phyloP scores from a whole-genome alignment of 2,329 filamentous ascomycete species.

The Epichloe gansuensis region DNA sequence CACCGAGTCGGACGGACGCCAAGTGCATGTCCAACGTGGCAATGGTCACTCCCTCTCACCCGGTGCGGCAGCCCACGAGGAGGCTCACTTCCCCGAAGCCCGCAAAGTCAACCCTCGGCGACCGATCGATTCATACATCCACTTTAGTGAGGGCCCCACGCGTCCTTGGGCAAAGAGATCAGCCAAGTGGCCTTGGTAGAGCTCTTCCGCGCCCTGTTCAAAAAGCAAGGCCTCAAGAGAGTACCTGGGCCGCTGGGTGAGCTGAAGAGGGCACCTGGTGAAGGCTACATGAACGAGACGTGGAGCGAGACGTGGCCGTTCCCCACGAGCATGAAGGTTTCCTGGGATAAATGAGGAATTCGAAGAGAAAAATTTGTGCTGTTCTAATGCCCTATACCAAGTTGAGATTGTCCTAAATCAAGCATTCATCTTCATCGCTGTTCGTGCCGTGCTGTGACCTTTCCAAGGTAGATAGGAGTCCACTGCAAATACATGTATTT shows the following conservation, averaged over 20 bases:
- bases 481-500: no score
- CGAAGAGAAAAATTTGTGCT: background rate
- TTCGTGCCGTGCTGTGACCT: no score
- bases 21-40: conserved; percentile 40
- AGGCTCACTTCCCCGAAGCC: conserved; percentile 48
- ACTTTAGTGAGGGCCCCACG: conserved; percentile 50
- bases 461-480: no score
- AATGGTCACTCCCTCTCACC: conserved; percentile 54
- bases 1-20: conserved; percentile 36
- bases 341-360: conserved; percentile 27
- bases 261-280: conserved; percentile 50
- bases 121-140: conserved; percentile 51
- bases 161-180: conserved; percentile 48
- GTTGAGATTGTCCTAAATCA: background rate
- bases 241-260: conserved; percentile 52
- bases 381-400: background rate
- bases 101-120: conserved; percentile 49
- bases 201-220: conserved; percentile 55
- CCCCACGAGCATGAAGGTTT: conserved; percentile 41
- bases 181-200: conserved; percentile 51
- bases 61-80: conserved; percentile 42
- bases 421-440: no score
- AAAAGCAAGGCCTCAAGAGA: conserved; percentile 46
- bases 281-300: conserved; percentile 54
- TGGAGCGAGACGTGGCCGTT: conserved; percentile 39